A percentile compares a stretch with the other conserved stretches of the same genome.
These are phyloP conservation scores for Russula vinacea DNA, from an alignment of 768 basidiomycete species.

Conservation along the genomic window DNA sequence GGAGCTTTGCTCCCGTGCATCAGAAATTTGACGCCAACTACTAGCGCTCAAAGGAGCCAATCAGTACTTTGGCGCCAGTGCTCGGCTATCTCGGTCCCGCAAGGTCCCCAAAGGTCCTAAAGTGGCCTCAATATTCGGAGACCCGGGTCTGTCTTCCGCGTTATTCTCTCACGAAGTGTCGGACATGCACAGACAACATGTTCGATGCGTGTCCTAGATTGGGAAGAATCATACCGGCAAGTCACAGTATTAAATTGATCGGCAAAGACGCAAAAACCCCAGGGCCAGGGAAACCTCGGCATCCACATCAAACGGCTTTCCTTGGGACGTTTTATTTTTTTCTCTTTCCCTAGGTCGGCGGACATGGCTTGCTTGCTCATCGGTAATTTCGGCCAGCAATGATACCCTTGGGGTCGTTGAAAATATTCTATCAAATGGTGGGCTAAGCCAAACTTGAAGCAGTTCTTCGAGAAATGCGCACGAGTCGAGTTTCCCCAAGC, in stretches of 20 bases:
- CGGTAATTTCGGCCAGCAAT: neutral
- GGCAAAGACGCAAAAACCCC: neutral
- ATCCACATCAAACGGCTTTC: neutral
- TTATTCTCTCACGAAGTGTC: neutral
- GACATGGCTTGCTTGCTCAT: neutral
- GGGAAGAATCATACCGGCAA: neutral
- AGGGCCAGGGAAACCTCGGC: neutral
- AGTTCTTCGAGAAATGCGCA: neutral
- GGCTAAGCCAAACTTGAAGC: neutral
- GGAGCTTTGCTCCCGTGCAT: neutral
- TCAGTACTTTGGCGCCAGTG: neutral
- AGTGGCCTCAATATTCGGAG: neutral
- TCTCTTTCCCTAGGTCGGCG: neutral
- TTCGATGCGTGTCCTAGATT: neutral
- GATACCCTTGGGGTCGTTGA: neutral
- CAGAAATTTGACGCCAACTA: neutral
- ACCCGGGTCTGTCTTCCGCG: neutral
- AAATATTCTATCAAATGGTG: too few species aligned
- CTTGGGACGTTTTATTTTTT: neutral
- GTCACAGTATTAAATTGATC: neutral
- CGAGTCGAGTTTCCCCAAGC: neutral
- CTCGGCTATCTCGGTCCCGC: neutral
- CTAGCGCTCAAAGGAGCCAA: neutral
- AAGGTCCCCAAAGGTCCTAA: too few species aligned
- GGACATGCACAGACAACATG: neutral